Conservation (phyloP, 345 rosid species). For the Arabidopsis suecica region DNA sequence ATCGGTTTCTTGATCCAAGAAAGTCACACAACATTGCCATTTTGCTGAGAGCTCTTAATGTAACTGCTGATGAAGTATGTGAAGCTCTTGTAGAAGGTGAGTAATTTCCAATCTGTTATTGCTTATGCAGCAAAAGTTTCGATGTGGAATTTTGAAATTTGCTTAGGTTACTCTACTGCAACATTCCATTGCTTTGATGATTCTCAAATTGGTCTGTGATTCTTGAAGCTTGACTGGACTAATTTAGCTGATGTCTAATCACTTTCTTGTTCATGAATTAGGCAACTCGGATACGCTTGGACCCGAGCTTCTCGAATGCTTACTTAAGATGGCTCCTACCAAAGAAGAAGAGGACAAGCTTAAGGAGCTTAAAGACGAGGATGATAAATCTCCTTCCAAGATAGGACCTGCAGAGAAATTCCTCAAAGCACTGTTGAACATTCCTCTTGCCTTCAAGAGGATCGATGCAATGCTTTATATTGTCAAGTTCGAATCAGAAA, state of each 20-base stretch:
- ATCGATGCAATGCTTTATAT: slow-evolving; percentile 90
- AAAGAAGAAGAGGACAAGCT: slow-evolving; percentile 87
- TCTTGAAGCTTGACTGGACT: neutral
- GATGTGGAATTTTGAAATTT: neutral
- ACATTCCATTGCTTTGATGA: neutral
- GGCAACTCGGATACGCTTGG: slow-evolving; percentile 90
- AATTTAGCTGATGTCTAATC: neutral
- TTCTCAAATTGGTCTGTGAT: neutral
- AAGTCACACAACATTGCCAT: slow-evolving; percentile 94
- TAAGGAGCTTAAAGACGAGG: slow-evolving; percentile 61
- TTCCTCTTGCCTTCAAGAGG: slow-evolving; percentile 92
- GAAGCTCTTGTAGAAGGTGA: slow-evolving; percentile 92
- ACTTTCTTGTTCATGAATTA: slow-evolving; percentile 43
- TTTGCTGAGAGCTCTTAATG: slow-evolving; percentile 89
- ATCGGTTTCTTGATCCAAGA: slow-evolving; percentile 81
- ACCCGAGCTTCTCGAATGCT: slow-evolving; percentile 87
- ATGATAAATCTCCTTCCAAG: slow-evolving; percentile 70
- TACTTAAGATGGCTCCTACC: slow-evolving; percentile 94
- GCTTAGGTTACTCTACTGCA: neutral
- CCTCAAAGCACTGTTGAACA: slow-evolving; percentile 74
- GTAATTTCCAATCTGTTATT: neutral
- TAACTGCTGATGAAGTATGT: slow-evolving; percentile 90
- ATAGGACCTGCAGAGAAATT: slow-evolving; percentile 95
- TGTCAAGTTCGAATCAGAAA: slow-evolving; percentile 86
- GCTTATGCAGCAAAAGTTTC: neutral